Base-by-base conservation (phyloP, 148 eudicot genomes). In the Spergularia bocconei region DNA sequence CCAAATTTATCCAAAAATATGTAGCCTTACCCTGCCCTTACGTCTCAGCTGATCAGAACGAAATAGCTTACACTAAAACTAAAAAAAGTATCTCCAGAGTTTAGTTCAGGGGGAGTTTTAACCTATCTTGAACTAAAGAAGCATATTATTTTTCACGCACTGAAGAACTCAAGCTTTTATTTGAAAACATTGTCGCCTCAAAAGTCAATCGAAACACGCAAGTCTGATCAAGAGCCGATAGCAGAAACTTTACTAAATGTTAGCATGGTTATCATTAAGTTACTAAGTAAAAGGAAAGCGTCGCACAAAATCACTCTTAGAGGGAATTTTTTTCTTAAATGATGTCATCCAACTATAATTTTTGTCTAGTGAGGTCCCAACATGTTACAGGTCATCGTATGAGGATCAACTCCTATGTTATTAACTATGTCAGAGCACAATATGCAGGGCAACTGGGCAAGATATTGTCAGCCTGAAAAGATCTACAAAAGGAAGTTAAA, bases 401-500 rank as follows among this genome's bases (percentile, higher is more conserved):
- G n/a, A 12, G 36, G 25, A 56, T 66, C 54, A 57, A 67, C 7
- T 67, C 48, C 61, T 57, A 62, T 75, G n/a, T 25, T 4, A 62
- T 64, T 44, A 5, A 21, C 62, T 62, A 44, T n/a, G 64, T 19
- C 69, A 14, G 56, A 67, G 33, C 23, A 71, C 13, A 57, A 48
- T 39, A 76, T 17, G 56, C 14, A 19, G 10, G 2, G 44, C 44
- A 41, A 23, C 60, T 41, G 51, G 14, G 38, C 13, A 39, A 23
- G 25, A 23, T 67, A 62, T 57, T 15, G 59, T 68, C 44, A 41
- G 8, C 44, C 6, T 41, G 44, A 33, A 68, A 64, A 57, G 65
- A 60, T 12, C 19, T 33, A 51, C 53, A 59, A 38, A 66, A 82
- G 52, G 14, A 67, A 76, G 50, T 23, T 69, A 57, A 57, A 38